These are phyloP conservation scores for Elaeis oleifera DNA, from an alignment of 202 grass and related monocot genomes.

Conservation along the genomic window DNA sequence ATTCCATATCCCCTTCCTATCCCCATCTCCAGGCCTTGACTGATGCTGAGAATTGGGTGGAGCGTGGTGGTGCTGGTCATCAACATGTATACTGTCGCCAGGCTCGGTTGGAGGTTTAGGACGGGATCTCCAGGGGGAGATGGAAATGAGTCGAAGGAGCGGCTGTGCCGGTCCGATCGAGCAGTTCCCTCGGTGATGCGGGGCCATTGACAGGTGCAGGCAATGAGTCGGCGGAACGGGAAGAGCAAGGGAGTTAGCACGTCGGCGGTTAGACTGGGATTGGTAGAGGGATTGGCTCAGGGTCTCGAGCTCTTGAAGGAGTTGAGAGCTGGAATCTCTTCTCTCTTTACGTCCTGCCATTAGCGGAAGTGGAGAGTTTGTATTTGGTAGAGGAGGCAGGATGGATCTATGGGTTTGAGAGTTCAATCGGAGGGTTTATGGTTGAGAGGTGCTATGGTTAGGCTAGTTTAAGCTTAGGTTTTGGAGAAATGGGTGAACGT, in stretches of 20 bases:
- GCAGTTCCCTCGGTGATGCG: constrained; percentile 10
- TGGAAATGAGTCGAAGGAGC: constrained; percentile 29
- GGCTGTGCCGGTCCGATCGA: constrained; percentile 27
- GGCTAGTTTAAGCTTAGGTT: too few relatives aligned
- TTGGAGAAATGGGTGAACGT: too few relatives aligned
- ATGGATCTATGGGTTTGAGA: too few relatives aligned
- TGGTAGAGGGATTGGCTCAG: constrained; percentile 31
- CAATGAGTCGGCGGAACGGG: constrained; percentile 8
- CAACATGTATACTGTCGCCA: background rate
- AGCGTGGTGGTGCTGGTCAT: too few relatives aligned
- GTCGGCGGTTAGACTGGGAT: constrained; percentile 16
- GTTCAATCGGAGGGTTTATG: too few relatives aligned
- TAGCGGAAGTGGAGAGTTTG: too few relatives aligned
- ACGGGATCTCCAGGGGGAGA: constrained; percentile 21
- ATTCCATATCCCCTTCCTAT: constrained; percentile 30
- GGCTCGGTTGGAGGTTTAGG: background rate
- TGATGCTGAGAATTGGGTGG: too few relatives aligned
- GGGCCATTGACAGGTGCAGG: constrained; percentile 14
- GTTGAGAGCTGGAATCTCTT: too few relatives aligned
- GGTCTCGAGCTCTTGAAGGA: too few relatives aligned
- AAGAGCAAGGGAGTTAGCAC: constrained; percentile 41
- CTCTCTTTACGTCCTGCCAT: too few relatives aligned
- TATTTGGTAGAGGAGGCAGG: too few relatives aligned
- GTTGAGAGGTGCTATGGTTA: too few relatives aligned
- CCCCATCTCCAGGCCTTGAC: background rate